A percentile compares a stretch with the other conserved stretches of the same genome.
These are phyloP conservation scores for Scleroderma bovista DNA, from an alignment of 768 basidiomycete species.

Conservation along the genomic window DNA sequence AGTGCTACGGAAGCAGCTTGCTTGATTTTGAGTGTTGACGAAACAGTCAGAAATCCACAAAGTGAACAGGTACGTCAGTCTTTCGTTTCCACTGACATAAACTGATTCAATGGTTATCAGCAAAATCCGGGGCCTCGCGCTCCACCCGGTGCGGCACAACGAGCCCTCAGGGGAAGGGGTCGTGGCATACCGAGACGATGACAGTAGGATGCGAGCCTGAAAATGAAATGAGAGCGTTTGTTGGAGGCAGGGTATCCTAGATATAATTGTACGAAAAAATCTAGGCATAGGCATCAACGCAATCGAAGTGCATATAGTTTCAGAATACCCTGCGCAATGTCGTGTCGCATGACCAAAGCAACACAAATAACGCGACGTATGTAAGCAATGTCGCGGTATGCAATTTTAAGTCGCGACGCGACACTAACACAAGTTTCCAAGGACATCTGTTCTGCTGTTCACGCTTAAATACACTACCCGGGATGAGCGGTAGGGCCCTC, in stretches of 20 bases:
- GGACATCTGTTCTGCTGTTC: no score
- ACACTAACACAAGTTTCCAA: no score
- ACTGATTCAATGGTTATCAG: conserved; percentile 34
- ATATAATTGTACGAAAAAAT: background rate
- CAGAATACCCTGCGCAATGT: no score
- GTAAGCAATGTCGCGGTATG: no score
- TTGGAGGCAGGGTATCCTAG: background rate
- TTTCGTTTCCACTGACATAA: background rate
- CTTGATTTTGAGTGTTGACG: conserved; percentile 92
- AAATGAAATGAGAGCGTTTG: conserved; percentile 5
- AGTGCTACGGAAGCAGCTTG: conserved; percentile 97
- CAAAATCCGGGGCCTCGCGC: conserved; percentile 80
- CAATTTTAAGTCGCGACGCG: no score
- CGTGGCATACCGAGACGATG: conserved; percentile 75
- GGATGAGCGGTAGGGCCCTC: conserved; percentile 23
- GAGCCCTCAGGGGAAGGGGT: conserved; percentile 82
- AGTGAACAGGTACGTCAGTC: conserved; percentile 71
- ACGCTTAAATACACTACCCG: background rate
- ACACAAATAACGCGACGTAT: background rate
- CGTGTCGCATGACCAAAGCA: background rate
- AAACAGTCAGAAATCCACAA: conserved; percentile 94
- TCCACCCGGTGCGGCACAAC: conserved; percentile 86
- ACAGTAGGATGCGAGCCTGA: conserved; percentile 1
- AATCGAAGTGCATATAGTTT: no score
- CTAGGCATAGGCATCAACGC: no score